Percentiles rank a stretch among this genome's conserved stretches.
Conservation (phyloP, 2,329 filamentous ascomycete species). For the Biscogniauxia marginata region DNA sequence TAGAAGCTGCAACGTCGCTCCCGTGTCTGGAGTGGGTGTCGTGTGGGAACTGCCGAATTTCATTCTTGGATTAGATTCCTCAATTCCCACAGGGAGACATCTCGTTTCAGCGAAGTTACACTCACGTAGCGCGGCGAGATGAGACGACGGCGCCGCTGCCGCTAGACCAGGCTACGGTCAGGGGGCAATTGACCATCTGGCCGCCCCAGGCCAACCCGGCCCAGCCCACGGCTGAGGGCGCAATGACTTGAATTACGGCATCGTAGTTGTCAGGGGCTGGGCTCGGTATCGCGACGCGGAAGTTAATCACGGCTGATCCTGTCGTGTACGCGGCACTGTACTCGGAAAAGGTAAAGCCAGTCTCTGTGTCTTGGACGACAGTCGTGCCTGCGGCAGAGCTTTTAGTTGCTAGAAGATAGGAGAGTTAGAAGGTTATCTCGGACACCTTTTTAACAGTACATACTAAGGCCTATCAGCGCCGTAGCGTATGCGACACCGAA, state of each 20-base stretch:
- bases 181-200: slow-evolving; percentile 47
- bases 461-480: slow-evolving; percentile 26
- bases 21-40: slow-evolving; percentile 31
- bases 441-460: slow-evolving; percentile 1
- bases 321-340: slow-evolving; percentile 27
- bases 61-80: too few species aligned
- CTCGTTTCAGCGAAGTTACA: slow-evolving; percentile 13
- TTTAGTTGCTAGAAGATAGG: slow-evolving; percentile 3
- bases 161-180: slow-evolving; percentile 45
- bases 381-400: slow-evolving; percentile 24
- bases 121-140: slow-evolving; percentile 45
- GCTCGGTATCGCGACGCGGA: slow-evolving; percentile 38
- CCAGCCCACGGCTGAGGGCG: slow-evolving; percentile 45
- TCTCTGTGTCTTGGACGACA: slow-evolving; percentile 28
- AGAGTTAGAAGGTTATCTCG: neutral
- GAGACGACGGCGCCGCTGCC: slow-evolving; percentile 40
- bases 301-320: slow-evolving; percentile 25
- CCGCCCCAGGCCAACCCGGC: slow-evolving; percentile 50
- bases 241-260: slow-evolving; percentile 42
- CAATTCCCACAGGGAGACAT: neutral
- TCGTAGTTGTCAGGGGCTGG: slow-evolving; percentile 35
- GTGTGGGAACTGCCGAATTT: slow-evolving; percentile 39
- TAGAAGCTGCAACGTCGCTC: slow-evolving; percentile 34
- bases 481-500: slow-evolving; percentile 19
- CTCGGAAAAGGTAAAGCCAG: slow-evolving; percentile 32